These are phyloP conservation scores for Tulasnella sp. DNA, from an alignment of 768 basidiomycete species.

Conservation along the genomic window DNA sequence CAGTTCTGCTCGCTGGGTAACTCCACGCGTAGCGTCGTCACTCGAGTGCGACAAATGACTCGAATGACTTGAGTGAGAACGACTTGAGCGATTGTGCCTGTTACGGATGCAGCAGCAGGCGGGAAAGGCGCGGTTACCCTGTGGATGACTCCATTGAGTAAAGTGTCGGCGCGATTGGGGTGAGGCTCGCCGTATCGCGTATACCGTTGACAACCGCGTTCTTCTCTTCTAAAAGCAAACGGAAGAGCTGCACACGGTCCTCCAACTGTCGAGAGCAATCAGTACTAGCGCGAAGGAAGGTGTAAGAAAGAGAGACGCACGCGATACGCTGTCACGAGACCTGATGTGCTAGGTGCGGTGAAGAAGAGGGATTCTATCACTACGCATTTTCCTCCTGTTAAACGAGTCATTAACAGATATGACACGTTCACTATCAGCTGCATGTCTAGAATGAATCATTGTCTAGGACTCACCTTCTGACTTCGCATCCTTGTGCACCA, in stretches of 20 bases:
- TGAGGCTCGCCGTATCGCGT: background rate
- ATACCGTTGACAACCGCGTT: background rate
- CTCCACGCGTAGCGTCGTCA: too few relatives aligned
- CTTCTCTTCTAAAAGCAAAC: background rate
- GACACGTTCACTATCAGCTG: background rate
- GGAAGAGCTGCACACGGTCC: constrained; percentile 6
- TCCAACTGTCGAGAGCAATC: background rate
- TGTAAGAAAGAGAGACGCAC: constrained; percentile 29
- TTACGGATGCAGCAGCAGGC: too few relatives aligned
- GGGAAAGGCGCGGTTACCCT: too few relatives aligned
- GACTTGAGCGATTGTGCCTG: too few relatives aligned
- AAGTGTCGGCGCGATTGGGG: background rate
- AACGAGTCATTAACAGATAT: background rate
- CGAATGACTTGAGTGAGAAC: too few relatives aligned
- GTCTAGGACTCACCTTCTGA: too few relatives aligned
- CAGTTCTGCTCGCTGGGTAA: too few relatives aligned
- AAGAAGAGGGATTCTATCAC: constrained; percentile 56
- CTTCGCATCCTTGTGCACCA: constrained; percentile 29
- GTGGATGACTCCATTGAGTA: background rate
- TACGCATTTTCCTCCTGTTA: background rate
- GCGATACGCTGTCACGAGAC: constrained; percentile 60
- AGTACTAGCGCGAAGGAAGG: background rate
- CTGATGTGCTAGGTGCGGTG: constrained; percentile 68
- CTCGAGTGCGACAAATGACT: too few relatives aligned
- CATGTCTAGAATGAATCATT: background rate